Percentiles rank a stretch among this genome's conserved stretches.
Conservation (phyloP, 306 rosid genomes). For the Fagus crenata region DNA sequence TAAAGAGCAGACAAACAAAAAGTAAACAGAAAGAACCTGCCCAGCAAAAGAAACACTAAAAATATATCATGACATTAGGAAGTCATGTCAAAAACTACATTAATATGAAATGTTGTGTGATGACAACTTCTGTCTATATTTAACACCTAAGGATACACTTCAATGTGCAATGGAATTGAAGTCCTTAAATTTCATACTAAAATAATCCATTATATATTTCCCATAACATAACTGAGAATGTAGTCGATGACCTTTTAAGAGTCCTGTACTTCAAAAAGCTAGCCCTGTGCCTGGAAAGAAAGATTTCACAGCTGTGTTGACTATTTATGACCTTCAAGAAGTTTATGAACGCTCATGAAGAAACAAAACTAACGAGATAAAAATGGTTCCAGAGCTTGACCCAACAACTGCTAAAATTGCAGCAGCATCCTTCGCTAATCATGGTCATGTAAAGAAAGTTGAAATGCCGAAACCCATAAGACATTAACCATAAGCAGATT, state of each 20-base stretch:
- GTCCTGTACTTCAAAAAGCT: not conserved
- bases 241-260: not conserved
- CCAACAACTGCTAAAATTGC: not conserved
- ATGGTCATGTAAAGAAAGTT: not conserved
- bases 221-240: not conserved
- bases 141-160: not conserved
- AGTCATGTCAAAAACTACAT: not conserved
- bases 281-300: not conserved
- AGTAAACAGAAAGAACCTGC: not conserved
- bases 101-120: not conserved
- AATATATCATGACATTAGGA: not conserved
- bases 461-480: not conserved
- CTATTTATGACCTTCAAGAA: not conserved
- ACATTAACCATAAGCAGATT: not conserved
- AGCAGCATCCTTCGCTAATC: not conserved
- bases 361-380: not conserved
- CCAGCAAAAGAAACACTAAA: not conserved
- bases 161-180: not conserved
- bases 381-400: constrained; percentile 5
- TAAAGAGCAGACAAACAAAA: not conserved
- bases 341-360: not conserved
- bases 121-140: not conserved
- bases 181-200: not conserved
- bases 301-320: not conserved
- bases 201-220: not conserved